Evolutionary conservation across 2,329 filamentous ascomycete species (phyloP), one percentile per base, ranked within the genome.

Genomic region (Sporothrix schenckii): DNA sequence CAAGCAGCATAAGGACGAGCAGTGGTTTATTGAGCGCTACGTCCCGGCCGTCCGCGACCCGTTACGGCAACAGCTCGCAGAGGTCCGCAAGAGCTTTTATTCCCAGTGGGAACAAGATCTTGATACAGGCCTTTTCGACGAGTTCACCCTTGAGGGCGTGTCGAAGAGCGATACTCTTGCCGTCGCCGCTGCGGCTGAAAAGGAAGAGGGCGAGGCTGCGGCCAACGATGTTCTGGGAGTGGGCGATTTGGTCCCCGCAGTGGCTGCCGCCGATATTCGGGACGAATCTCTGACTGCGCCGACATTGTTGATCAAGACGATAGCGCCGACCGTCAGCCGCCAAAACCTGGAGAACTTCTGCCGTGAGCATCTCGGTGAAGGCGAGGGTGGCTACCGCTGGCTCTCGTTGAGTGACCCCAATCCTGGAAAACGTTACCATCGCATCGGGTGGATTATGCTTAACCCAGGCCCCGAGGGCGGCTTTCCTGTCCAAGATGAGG

Each of bases 11-110:
- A 97, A 97, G 79, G 89, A 89, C 56, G 95, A 99, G 79, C 94
- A 99, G 78, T 99, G 95, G 95, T 99, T 99, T 82, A 92, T 91
- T 75, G 95, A 99, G 80, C 90, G 93, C 78, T 99, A 99, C 76
- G 90, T 96, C 41, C 88, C 92, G 0, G 92, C 95, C 75, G 88
- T 94, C 69, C 86, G 92, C 68, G 90, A 94, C 74, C 85, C 87
- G 1, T 88, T 97, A 76, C 89, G 91, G 70, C 83, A 84, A 72
- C 91, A 92, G 76, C 83, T 98, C 68, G 91, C 91, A 79, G 91
- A 93, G 61, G 93, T 92, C 77, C 91, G 96, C 61, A 88, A 90
- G 53, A 88, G 87, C 16, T 88, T 89, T 68, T 97, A 95, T 79
- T 87, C 86, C 61, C 92, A 95, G 75, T 99, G 95, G 94, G 91